A percentile compares a stretch with the other conserved stretches of the same genome.
These are phyloP conservation scores for Dendrothele bispora DNA, from an alignment of 768 basidiomycete genomes.

Conservation along the genomic window DNA sequence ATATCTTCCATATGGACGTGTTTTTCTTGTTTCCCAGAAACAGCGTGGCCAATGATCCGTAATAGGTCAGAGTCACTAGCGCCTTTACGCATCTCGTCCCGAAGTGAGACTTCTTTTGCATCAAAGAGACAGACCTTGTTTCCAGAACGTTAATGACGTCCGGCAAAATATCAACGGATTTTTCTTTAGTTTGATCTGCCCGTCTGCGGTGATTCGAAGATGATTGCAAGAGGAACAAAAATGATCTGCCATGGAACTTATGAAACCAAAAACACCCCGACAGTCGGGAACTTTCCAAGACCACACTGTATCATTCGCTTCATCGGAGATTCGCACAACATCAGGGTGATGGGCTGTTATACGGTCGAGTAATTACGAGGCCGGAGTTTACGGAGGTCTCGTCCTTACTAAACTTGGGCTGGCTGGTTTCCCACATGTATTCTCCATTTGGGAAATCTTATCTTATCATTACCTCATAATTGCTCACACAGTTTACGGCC, in stretches of 20 bases:
- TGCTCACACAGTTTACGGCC: too few relatives aligned
- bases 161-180: neutral
- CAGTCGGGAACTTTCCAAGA: constrained; percentile 76
- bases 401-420: too few relatives aligned
- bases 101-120: constrained; percentile 78
- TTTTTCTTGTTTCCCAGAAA: constrained; percentile 72
- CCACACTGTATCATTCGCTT: constrained; percentile 78
- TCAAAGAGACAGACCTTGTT: constrained; percentile 86
- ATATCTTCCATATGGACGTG: constrained; percentile 85
- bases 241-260: constrained; percentile 93
- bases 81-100: constrained; percentile 69
- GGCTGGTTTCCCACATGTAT: too few relatives aligned
- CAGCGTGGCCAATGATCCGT: constrained; percentile 59
- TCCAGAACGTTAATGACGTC: neutral
- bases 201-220: constrained; percentile 84
- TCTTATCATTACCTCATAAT: too few relatives aligned
- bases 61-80: constrained; percentile 65
- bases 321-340: constrained; percentile 60
- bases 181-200: constrained; percentile 73
- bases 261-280: constrained; percentile 77
- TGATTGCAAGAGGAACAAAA: constrained; percentile 87
- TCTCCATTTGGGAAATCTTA: too few relatives aligned
- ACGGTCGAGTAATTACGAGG: constrained; percentile 50
- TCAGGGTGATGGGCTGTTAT: constrained; percentile 50
- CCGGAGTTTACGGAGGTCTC: too few relatives aligned